A percentile compares a stretch with the other conserved stretches of the same genome.
Conservation (phyloP, 2,329 filamentous ascomycete genomes). For the Ophiostoma himal-ulmi region DNA sequence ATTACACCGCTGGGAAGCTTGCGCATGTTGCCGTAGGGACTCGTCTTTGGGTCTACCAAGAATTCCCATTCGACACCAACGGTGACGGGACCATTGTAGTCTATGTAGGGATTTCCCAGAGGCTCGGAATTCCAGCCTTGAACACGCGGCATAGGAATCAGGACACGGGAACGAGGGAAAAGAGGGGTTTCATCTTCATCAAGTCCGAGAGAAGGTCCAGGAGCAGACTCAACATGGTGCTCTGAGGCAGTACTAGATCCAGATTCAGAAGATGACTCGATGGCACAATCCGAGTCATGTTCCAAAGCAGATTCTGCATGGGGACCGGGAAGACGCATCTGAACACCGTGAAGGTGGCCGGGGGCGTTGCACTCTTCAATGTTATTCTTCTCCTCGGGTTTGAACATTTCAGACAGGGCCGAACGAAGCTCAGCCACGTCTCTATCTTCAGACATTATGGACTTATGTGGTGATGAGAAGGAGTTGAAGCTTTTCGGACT, state of each 20-base stretch:
- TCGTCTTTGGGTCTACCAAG: neutral
- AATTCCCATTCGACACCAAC: constrained; percentile 21
- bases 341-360: neutral
- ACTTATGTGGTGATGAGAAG: neutral
- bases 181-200: neutral
- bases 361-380: neutral
- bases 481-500: neutral
- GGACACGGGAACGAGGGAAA: neutral
- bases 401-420: neutral
- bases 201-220: neutral
- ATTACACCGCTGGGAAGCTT: neutral
- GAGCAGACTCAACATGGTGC: neutral
- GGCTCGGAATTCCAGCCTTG: neutral
- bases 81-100: neutral
- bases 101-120: neutral
- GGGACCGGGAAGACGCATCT: neutral
- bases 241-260: neutral
- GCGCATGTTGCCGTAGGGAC: constrained; percentile 14
- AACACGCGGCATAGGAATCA: neutral
- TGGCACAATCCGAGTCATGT: neutral
- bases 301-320: neutral
- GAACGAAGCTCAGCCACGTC: neutral
- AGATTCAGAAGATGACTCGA: neutral
- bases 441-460: neutral
- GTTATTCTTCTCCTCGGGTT: neutral